Evolutionary conservation across 257 asterid species (phyloP), one percentile per base, ranked within the genome.

Genomic region (Solanum peruvianum): DNA sequence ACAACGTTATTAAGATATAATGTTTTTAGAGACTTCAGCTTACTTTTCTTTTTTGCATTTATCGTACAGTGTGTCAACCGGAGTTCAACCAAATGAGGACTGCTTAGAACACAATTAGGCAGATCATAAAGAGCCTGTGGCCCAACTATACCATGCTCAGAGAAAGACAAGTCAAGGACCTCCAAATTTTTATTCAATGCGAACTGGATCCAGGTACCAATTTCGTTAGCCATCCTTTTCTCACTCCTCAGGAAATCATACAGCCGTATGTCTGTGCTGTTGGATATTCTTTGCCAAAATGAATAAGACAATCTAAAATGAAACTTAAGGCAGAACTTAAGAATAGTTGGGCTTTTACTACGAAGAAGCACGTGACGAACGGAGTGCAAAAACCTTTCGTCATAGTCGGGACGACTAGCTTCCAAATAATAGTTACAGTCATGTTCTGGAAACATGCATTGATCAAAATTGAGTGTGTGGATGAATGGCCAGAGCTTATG

Each of bases 91-190:
- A 91, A 42, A 84, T 62, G 82, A 56, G 83, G 66, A 82, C 87
- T 73, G 23, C 87, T 88, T 77, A 87, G 87, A 80, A 88, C 85
- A 73, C 31, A 37, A 67, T 90, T 88, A 25, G 92, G 92, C 62
- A 89, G 69, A n/a, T 64, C 86, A 73, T 86, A 88, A 56, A 56
- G 25, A 25, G 82, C 88, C 37, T 12, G 1, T 11, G 82, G 88
- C 8, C 39, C 69, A 60, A 29, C 1, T 3, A 2, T 16, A 1
- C 52, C 64, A 73, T 78, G 87, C 6, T 82, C 89, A 66, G 27
- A 39, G 10, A 91, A 85, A 88, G 87, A 78, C 72, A 91, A 86
- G 84, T 91, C 88, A 66, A 89, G 69, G 47, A 91, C 88, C 87
- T 89, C 82, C 66, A 89, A 89, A 18, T 83, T 85, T 12, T 73